Conservation (phyloP, 805 yeast genomes). For the Brettanomyces bruxellensis region DNA sequence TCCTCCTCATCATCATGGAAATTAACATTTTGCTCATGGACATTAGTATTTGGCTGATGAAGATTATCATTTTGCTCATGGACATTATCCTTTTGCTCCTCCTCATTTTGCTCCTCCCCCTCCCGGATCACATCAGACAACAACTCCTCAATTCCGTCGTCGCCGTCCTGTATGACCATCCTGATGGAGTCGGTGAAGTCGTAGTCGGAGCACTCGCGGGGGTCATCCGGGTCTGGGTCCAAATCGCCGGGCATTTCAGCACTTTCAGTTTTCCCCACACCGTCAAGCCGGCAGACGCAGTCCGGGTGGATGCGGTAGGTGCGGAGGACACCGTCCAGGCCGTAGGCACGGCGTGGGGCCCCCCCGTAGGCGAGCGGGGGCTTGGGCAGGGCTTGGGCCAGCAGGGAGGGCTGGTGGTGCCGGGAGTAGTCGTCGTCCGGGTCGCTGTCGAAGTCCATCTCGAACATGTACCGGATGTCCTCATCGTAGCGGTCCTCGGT, state of each 20-base stretch:
- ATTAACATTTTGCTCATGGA: too few species aligned
- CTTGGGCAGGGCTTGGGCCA: background rate
- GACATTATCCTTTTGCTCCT: slow-evolving; percentile 3
- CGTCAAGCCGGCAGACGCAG: background rate
- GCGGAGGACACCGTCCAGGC: too few species aligned
- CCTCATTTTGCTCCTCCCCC: slow-evolving; percentile 12
- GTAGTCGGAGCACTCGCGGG: slow-evolving; percentile 24
- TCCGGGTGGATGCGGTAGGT: slow-evolving; percentile 19
- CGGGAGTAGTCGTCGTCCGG: slow-evolving; percentile 16
- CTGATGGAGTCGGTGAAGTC: background rate
- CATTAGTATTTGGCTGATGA: too few species aligned
- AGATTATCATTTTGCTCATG: too few species aligned
- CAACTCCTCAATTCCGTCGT: too few species aligned
- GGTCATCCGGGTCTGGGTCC: background rate
- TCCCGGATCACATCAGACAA: background rate
- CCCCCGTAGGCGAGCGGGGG: background rate
- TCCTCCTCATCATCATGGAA: too few species aligned
- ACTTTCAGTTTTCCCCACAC: too few species aligned
- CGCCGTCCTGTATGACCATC: too few species aligned
- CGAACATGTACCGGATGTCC: slow-evolving; percentile 34
- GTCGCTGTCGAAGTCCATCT: slow-evolving; percentile 19
- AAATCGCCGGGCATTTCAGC: too few species aligned
- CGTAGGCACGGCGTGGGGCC: too few species aligned
- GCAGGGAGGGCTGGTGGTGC: slow-evolving; percentile 10
- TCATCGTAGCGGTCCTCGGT: slow-evolving; percentile 61